A percentile compares a stretch with the other conserved stretches of the same genome.
Conservation (phyloP, 805 yeast genomes). For the Candida piceae region DNA sequence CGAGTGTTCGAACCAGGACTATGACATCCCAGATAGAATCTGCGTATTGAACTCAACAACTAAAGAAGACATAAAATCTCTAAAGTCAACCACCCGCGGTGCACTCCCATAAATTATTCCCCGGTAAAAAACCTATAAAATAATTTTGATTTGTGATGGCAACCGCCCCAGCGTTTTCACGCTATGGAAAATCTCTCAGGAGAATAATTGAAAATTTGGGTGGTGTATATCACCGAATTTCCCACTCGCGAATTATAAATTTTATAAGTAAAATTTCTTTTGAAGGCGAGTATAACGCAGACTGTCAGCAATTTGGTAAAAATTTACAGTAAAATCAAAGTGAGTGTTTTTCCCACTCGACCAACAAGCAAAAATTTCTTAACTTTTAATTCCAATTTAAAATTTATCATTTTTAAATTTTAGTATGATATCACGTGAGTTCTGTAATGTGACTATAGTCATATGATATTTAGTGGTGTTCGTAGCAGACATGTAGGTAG, state of each 20-base stretch:
- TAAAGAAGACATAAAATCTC: constrained; percentile 3
- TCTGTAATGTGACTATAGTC: too few species aligned
- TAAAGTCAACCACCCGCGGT: constrained; percentile 34
- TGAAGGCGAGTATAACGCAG: constrained; percentile 33
- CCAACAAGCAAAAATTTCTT: constrained; percentile 4
- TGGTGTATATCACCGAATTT: constrained; percentile 36
- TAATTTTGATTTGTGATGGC: constrained; percentile 30
- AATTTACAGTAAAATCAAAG: neutral
- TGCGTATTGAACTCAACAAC: constrained; percentile 38
- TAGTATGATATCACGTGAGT: neutral
- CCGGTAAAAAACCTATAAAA: constrained; percentile 3
- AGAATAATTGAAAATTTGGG: constrained; percentile 21
- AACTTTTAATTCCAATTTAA: neutral
- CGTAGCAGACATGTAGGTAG: too few species aligned
- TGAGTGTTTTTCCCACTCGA: constrained; percentile 6
- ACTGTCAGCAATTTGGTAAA: constrained; percentile 19
- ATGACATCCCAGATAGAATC: constrained; percentile 19
- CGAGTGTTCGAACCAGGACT: constrained; percentile 29
- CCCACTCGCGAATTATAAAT: constrained; percentile 32
- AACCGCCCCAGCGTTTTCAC: constrained; percentile 36
- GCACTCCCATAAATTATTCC: constrained; percentile 30
- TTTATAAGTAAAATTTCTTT: constrained; percentile 14
- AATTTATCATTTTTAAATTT: too few species aligned
- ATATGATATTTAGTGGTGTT: too few species aligned
- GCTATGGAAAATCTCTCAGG: constrained; percentile 32